phyloP scores from a whole-genome alignment of 208 protist genomes.

The Balamuthia mandrillaris region DNA sequence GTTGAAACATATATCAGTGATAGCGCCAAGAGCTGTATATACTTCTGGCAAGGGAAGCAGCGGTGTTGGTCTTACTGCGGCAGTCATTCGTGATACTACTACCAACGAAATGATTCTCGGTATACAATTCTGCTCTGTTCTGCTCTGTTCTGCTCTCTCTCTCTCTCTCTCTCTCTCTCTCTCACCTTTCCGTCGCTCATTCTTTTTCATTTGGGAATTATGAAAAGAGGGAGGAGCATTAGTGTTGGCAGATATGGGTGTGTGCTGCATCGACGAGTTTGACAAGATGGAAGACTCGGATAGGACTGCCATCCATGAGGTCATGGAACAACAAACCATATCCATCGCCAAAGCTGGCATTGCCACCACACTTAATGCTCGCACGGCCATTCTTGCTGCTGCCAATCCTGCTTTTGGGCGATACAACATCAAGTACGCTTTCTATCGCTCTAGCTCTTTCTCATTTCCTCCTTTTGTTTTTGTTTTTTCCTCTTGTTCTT shows the following conservation, averaged over 20 bases:
- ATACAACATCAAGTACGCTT: slow-evolving; percentile 85
- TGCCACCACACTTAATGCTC: slow-evolving; percentile 97
- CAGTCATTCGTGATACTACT: slow-evolving; percentile 73
- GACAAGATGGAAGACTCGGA: slow-evolving; percentile 91
- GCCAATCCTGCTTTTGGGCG: slow-evolving; percentile 96
- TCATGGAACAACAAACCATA: slow-evolving; percentile 98
- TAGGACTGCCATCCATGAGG: slow-evolving; percentile 94
- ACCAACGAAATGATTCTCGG: slow-evolving; percentile 77
- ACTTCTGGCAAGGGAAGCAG: slow-evolving; percentile 67
- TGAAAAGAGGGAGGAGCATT: slow-evolving; percentile 90
- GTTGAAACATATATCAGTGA: slow-evolving; percentile 70
- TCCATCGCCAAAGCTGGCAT: slow-evolving; percentile 99
- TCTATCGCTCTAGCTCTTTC: slow-evolving; percentile 79
- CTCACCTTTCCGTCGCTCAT: background rate
- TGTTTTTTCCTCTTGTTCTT: background rate
- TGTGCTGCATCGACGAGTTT: slow-evolving; percentile 99
- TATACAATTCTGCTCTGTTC: background rate
- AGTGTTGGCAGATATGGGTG: slow-evolving; percentile 97
- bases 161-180: background rate
- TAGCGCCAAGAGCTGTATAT: background rate
- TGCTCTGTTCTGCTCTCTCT: background rate
- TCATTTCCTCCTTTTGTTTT: slow-evolving; percentile 56
- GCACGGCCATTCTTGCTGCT: slow-evolving; percentile 95
- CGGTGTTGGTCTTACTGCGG: slow-evolving; percentile 85
- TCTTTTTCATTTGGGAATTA: background rate